phyloP scores from a whole-genome alignment of 1,139 yeast genomes.

The Protomyces pachydermus region DNA sequence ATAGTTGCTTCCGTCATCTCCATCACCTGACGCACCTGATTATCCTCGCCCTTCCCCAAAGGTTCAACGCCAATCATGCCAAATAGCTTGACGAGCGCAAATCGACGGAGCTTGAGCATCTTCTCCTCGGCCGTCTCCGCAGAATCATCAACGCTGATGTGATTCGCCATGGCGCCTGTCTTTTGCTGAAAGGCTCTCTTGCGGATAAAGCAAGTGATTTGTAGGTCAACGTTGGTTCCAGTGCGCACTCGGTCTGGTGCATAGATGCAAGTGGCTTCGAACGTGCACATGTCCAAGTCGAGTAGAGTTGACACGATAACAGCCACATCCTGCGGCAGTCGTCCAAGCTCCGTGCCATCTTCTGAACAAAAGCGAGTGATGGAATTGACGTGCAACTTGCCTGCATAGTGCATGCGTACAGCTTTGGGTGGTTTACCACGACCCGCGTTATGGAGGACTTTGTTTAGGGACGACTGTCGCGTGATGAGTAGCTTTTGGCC shows the following conservation, averaged over 20 bases:
- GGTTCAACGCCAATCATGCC: conserved; percentile 45
- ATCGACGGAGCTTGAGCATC: conserved; percentile 51
- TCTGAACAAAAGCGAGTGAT: conserved; percentile 39
- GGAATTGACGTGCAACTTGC: conserved; percentile 35
- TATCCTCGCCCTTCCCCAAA: conserved; percentile 34
- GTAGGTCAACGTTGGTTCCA: conserved; percentile 67
- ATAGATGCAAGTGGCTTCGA: conserved; percentile 58
- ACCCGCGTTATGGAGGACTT: background rate
- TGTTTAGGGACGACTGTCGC: conserved; percentile 40
- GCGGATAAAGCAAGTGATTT: conserved; percentile 57
- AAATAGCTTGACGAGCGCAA: conserved; percentile 55
- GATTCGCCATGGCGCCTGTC: conserved; percentile 25
- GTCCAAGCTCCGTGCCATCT: conserved; percentile 61
- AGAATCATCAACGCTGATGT: conserved; percentile 26
- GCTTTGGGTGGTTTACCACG: background rate
- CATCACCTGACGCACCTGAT: conserved; percentile 34
- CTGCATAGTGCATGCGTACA: conserved; percentile 1
- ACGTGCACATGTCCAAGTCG: conserved; percentile 52
- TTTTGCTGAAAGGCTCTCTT: conserved; percentile 46
- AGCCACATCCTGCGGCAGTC: conserved; percentile 70
- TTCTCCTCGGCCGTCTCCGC: conserved; percentile 44
- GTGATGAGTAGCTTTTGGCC: conserved; percentile 44
- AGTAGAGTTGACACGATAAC: conserved; percentile 62
- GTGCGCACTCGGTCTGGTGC: conserved; percentile 56
- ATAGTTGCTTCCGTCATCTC: conserved; percentile 38